Evolutionary conservation across 2,329 filamentous ascomycete species (phyloP).

Genomic region (Pestalotiopsis sp.): DNA sequence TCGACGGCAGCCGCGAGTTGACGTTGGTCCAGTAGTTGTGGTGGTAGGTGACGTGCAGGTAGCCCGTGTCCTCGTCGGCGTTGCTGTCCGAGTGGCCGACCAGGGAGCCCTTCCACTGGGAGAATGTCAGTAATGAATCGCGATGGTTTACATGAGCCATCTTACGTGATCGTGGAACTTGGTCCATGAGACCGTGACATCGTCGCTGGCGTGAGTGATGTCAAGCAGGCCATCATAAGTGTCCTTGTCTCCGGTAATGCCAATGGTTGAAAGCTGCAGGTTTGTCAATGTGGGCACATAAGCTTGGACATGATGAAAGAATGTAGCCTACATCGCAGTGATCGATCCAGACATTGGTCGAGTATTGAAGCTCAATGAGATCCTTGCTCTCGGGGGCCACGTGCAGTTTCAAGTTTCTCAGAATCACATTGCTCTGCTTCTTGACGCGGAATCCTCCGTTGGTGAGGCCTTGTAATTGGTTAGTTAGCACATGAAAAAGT

Average conservation of each 20-base stretch:
- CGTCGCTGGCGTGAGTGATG: conserved; percentile 44
- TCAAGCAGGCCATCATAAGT: conserved; percentile 46
- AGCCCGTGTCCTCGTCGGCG: conserved; percentile 62
- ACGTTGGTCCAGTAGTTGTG: conserved; percentile 72
- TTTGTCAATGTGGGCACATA: background rate
- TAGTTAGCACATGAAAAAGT: conserved; percentile 5
- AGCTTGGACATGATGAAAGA: background rate
- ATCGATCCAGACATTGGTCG: conserved; percentile 51
- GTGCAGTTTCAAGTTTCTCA: conserved; percentile 56
- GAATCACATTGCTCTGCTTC: conserved; percentile 53
- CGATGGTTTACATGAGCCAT: background rate
- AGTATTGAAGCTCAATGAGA: conserved; percentile 49
- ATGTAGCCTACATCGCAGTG: conserved; percentile 38
- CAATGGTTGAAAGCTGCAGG: conserved; percentile 26
- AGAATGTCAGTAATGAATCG: background rate
- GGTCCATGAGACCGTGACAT: conserved; percentile 43
- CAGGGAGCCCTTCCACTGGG: conserved; percentile 25
- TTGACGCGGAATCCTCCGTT: conserved; percentile 50
- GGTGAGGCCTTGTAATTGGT: conserved; percentile 34
- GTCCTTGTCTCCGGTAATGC: conserved; percentile 40
- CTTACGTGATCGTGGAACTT: conserved; percentile 43
- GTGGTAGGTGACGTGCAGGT: conserved; percentile 66
- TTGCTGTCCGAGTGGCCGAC: conserved; percentile 60
- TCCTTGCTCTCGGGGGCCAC: conserved; percentile 52
- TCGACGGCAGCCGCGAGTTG: conserved; percentile 54